Evolutionary conservation across 345 rosid species (phyloP).

Genomic region (Citropsis articulata): DNA sequence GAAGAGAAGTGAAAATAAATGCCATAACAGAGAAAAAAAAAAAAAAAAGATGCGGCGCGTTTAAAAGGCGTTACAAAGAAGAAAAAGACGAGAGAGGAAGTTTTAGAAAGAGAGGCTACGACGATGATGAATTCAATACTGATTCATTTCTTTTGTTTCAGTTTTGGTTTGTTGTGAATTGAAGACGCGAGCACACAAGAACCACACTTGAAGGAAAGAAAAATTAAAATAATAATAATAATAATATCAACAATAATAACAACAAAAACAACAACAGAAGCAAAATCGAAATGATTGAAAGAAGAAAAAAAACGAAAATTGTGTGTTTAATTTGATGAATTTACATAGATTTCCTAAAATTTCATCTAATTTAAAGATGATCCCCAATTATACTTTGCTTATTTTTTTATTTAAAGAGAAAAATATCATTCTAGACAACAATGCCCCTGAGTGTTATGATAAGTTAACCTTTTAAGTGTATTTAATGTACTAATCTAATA

Average conservation of each 20-base stretch:
- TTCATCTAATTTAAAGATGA: too few species aligned
- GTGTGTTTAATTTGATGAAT: background rate
- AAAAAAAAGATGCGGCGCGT: background rate
- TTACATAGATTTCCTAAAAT: too few species aligned
- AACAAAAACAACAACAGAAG: background rate
- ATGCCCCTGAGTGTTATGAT: too few species aligned
- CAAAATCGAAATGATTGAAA: background rate
- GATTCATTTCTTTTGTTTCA: constrained; percentile 14
- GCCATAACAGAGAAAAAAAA: constrained; percentile 13
- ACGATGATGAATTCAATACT: background rate
- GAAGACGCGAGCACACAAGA: constrained; percentile 3
- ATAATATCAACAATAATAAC: background rate
- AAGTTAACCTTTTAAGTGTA: too few species aligned
- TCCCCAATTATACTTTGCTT: too few species aligned
- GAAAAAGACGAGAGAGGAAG: background rate
- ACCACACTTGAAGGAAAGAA: background rate
- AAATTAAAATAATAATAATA: background rate
- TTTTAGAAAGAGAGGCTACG: background rate
- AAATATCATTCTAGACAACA: too few species aligned
- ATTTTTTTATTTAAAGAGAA: too few species aligned
- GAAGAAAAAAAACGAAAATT: background rate
- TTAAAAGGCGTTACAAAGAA: constrained; percentile 4
- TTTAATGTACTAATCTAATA: too few species aligned
- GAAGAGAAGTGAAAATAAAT: constrained; percentile 15
- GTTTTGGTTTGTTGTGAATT: constrained; percentile 3